These are phyloP conservation scores for Phytophthora sp. DNA, from an alignment of 352 stramenopile species.

Conservation along the genomic window DNA sequence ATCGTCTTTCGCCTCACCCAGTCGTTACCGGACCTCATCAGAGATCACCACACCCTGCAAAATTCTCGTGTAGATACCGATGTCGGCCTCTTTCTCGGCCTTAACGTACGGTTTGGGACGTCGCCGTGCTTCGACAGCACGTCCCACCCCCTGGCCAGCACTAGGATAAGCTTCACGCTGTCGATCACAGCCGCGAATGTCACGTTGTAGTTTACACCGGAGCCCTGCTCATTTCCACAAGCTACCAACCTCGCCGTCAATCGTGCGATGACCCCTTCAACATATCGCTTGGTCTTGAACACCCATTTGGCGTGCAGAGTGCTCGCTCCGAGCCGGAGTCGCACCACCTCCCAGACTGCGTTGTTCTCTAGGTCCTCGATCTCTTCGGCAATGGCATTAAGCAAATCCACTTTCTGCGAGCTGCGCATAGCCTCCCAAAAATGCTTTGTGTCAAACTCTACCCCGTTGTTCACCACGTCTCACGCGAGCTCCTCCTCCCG, in stretches of 20 bases:
- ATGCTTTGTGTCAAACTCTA: slow-evolving; percentile 19
- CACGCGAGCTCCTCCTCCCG: too few relatives aligned
- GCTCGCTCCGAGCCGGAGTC: background rate
- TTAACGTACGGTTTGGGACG: slow-evolving; percentile 39
- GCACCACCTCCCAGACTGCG: background rate
- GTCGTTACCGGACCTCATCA: background rate
- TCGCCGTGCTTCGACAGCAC: slow-evolving; percentile 25
- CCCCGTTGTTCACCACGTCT: background rate
- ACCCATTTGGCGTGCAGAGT: background rate
- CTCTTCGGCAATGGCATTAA: background rate
- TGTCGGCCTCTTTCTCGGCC: background rate
- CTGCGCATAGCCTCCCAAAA: slow-evolving; percentile 5
- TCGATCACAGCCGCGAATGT: background rate
- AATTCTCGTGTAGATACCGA: slow-evolving; percentile 11
- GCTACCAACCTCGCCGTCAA: background rate
- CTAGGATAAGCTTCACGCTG: background rate
- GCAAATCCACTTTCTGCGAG: background rate
- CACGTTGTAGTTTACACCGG: background rate
- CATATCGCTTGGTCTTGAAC: background rate
- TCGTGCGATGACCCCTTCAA: background rate
- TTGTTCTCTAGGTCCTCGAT: background rate
- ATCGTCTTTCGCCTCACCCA: background rate
- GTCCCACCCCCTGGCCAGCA: background rate
- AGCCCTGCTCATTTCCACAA: slow-evolving; percentile 30
- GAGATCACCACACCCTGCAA: slow-evolving; percentile 31